phyloP scores from a whole-genome alignment of 139 green algal species.

The Trebouxia sp. region DNA sequence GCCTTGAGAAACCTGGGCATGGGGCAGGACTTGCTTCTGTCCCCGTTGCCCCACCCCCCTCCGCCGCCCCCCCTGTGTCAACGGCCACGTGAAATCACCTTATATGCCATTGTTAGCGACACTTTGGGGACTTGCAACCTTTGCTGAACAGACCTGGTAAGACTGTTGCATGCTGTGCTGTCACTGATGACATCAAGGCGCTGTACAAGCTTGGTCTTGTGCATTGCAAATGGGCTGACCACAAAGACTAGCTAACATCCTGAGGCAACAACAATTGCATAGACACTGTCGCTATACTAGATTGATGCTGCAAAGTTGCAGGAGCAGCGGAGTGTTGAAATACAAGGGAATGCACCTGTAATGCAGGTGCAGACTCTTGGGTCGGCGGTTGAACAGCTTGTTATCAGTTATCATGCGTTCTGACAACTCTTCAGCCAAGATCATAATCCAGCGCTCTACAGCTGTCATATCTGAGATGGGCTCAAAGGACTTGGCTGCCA shows the following conservation, averaged over 20 bases:
- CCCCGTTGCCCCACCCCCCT: background rate
- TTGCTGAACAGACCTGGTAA: too few species aligned
- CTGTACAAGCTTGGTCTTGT: too few species aligned
- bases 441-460: constrained; percentile 60
- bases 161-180: too few species aligned
- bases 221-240: too few species aligned
- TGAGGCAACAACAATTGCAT: too few species aligned
- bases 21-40: constrained; percentile 53
- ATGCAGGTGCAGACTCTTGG: constrained; percentile 56
- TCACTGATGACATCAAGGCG: too few species aligned
- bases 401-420: constrained; percentile 60
- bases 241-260: too few species aligned
- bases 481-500: constrained; percentile 81
- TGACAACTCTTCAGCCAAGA: constrained; percentile 79
- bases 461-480: constrained; percentile 46
- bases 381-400: constrained; percentile 44
- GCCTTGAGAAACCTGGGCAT: constrained; percentile 53
- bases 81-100: background rate
- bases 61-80: background rate
- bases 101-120: background rate
- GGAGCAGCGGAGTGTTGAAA: background rate
- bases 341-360: constrained; percentile 46
- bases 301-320: background rate
- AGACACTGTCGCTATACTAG: too few species aligned
- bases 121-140: too few species aligned